Base-by-base conservation (phyloP, 164 flowering plant species). In the Nymphaea colorata region DNA sequence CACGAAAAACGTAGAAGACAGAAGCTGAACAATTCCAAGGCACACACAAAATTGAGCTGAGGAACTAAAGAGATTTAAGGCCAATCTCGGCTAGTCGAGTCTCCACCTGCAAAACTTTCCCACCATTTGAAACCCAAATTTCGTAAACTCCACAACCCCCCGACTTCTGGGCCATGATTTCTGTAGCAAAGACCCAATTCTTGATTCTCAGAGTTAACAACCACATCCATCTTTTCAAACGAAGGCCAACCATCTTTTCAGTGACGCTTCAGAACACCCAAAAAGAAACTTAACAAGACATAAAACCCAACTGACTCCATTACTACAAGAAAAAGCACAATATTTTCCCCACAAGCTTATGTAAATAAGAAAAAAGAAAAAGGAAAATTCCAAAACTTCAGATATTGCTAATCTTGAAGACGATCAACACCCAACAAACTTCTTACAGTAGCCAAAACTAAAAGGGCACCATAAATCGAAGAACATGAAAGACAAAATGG, bases 151-250 rank as follows among this genome's bases (percentile, higher is more conserved):
- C 71, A 62, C 82, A 76, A 64, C 77, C 71, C 69, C 73, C 78
- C 72, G 66, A 12, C 75, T 82, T 86, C 59, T 75, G 66, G 12
- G 78, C 86, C 85, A 83, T 77, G 4, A 76, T 45, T 75, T 76
- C 90, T 72, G 82, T 81, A 80, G 74, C 73, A 81, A 73, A 66
- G 72, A 83, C 79, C 86, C 89, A 83, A 76, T 75, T 86, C 87
- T 85, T 80, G 67, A 87, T 80, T 71, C 86, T 78, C 71, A 79
- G 73, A 60, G 83, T 80, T 8, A 83, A 62, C 64, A 82, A 59
- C 85, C 85, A 84, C 75, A 85, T 78, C 66, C 89, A 84, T 76
- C 86, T 75, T 85, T 77, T 75, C 80, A 82, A 81, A 67, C 84
- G 51, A 15, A 87, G 79, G 73, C 81, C 81, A 67, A 86, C 89